Conservation (phyloP, 208 protist species). For the Plasmodiophora brassicae region DNA sequence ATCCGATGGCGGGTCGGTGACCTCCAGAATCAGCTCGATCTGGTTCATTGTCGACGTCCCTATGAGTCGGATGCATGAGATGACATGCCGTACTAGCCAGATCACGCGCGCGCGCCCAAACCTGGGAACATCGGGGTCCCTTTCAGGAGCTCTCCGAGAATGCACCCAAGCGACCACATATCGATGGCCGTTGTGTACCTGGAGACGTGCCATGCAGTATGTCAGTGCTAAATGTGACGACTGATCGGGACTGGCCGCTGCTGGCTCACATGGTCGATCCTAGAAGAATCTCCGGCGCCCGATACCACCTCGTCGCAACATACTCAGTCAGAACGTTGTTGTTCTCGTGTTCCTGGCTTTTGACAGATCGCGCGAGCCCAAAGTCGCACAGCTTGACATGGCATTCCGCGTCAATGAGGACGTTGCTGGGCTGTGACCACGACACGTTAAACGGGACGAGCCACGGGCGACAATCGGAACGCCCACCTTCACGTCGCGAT, state of each 20-base stretch:
- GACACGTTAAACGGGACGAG: not conserved
- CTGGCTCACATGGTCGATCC: constrained; percentile 58
- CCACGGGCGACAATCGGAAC: not conserved
- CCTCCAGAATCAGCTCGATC: constrained; percentile 48
- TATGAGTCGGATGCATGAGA: not conserved
- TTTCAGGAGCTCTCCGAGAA: constrained; percentile 57
- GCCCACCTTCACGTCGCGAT: constrained; percentile 81
- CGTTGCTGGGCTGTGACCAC: constrained; percentile 76
- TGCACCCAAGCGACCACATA: constrained; percentile 60
- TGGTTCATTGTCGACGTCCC: constrained; percentile 52
- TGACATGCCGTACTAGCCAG: not conserved
- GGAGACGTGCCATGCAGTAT: not conserved
- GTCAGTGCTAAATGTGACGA: not conserved
- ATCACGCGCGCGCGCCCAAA: constrained; percentile 40
- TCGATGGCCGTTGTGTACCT: constrained; percentile 52
- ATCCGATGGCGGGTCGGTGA: constrained; percentile 52
- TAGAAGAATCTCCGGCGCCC: constrained; percentile 62
- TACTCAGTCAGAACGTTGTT: constrained; percentile 58
- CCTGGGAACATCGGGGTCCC: constrained; percentile 60
- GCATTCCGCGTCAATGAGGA: constrained; percentile 86
- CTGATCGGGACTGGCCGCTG: not conserved
- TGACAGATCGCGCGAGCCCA: constrained; percentile 73
- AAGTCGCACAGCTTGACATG: constrained; percentile 92
- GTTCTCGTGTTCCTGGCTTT: not conserved
- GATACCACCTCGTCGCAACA: constrained; percentile 61